Base-by-base conservation (phyloP, 169 alveolate species). In the Plasmodium gonderi region DNA sequence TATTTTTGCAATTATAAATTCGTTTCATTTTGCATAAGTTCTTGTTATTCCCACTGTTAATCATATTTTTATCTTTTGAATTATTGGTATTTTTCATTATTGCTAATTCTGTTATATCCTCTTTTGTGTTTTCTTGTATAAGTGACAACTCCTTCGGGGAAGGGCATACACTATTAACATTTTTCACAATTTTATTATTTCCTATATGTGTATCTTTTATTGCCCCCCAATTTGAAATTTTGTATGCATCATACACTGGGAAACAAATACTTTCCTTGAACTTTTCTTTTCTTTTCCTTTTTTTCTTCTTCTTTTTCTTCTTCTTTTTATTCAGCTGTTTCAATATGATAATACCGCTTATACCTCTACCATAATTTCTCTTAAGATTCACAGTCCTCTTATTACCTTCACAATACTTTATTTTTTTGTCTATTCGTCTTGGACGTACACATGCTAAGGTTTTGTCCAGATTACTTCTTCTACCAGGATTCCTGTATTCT, bases 291-390 rank as follows among this genome's bases (percentile, higher is more conserved):
- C 36, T 40, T 75, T 75, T 75, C 51, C 68, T 75, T 40, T 40
- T 75, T 75, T 40, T 75, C 11, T 75, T 78, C 29, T 78, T 78
- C 65, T 78, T 78, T 36, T 49, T 78, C 20, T 78, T 78, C 47
- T 26, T 49, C 49, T 40, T 23, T 47, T 49, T 51, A 8, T 51
- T 23, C 11, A 51, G 47, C 17, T 20, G 29, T 23, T 78, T 76
- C 20, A 76, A 26, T 76, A 76, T 76, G 68, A 31, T 51, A 40
- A 12, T 60, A 5, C 72, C 72, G 17, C 68, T n/a, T 38, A 26
- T 47, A 51, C n/a, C 2, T 23, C 44, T 76, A 40, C 36, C 9
- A 76, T 51, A 29, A 31, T 47, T 14, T n/a, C 40, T 17, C 9
- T 44, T 40, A 9, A 14, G 23, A 2, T 17, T 47, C 20, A 7